Conservation (phyloP, 2,329 filamentous ascomycete genomes). For the Westerdykella sp. region DNA sequence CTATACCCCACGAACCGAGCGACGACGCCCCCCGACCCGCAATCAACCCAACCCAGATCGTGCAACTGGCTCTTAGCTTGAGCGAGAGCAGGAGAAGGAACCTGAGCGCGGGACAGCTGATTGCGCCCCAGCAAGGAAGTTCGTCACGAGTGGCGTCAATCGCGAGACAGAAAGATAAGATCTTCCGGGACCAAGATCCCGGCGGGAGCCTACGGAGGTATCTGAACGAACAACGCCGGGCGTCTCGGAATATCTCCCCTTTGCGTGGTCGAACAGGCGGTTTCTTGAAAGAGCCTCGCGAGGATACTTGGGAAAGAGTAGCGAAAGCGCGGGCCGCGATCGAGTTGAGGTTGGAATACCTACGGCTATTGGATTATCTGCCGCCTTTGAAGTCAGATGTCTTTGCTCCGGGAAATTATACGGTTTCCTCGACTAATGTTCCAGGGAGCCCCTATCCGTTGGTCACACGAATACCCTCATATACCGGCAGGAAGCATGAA, state of each 20-base stretch:
- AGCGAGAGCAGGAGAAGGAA: constrained; percentile 70
- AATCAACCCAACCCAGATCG: constrained; percentile 79
- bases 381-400: constrained; percentile 60
- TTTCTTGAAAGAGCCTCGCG: constrained; percentile 60
- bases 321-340: constrained; percentile 81
- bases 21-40: constrained; percentile 41
- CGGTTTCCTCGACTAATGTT: constrained; percentile 35
- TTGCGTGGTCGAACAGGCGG: constrained; percentile 35
- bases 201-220: constrained; percentile 61
- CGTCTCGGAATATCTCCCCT: constrained; percentile 57
- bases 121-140: constrained; percentile 47
- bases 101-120: constrained; percentile 51
- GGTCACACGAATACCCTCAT: constrained; percentile 33
- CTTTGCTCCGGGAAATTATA: constrained; percentile 38
- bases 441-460: constrained; percentile 39
- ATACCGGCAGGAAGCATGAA: constrained; percentile 33
- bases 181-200: constrained; percentile 38
- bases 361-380: constrained; percentile 69
- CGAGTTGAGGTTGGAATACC: constrained; percentile 78
- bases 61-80: constrained; percentile 83
- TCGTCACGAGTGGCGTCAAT: constrained; percentile 43
- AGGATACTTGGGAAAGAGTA: constrained; percentile 72
- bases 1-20: too few species aligned
- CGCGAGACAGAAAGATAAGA: constrained; percentile 31
- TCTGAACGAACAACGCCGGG: constrained; percentile 63